Base-by-base conservation (phyloP, 352 stramenopile genomes). In the Phytophthora idaei region DNA sequence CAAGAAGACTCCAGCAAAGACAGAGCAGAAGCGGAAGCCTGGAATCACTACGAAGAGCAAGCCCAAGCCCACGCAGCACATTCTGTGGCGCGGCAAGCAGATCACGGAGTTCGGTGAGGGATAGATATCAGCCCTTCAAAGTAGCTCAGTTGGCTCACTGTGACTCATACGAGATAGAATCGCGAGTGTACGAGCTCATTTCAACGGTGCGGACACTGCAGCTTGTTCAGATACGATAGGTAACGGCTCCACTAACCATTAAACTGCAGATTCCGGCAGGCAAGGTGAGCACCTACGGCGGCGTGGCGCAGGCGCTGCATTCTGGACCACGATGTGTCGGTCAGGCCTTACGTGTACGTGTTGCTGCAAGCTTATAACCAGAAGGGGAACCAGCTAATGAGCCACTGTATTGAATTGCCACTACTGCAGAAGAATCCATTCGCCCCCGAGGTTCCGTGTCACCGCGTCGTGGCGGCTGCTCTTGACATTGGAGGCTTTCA, bases 251-350 rank as follows among this genome's bases (percentile, higher is more conserved):
- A 46, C 2, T 10, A 25, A 21, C 21, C 21, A 21, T 21, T 21
- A 14, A 56, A 14, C 12, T 63, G 12, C 29, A 93, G 87, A 93
- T 95, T 59, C 87, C 85, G 0, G 57, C 51, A 10, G 87, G 87
- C 31, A 92, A 92, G 73, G 87, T 95, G 58, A 90, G 77, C 66
- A 95, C 87, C 34, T 95, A 95, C 61, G 82, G 83, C 14, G 79
- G 67, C 6, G 72, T 95, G 27, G 87, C 87, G 25, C 73, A 85
- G 45, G 77, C 64, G 5, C 69, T 95, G 32, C 42, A 77, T 6
- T 93, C 85, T 7, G 85, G 85, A 3, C 87, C 87, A 9, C 82
- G 87, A 41, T 78, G 73, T 21, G 85, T 95, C n/a, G 87, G 87
- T n/a, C 85, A 95, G 48, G 83, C 87, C 3, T 71, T 95, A 50